A percentile compares a stretch with the other conserved stretches of the same genome.
Conservation (phyloP, 495 filamentous ascomycete genomes). For the Hyaloscypha finlandica region DNA sequence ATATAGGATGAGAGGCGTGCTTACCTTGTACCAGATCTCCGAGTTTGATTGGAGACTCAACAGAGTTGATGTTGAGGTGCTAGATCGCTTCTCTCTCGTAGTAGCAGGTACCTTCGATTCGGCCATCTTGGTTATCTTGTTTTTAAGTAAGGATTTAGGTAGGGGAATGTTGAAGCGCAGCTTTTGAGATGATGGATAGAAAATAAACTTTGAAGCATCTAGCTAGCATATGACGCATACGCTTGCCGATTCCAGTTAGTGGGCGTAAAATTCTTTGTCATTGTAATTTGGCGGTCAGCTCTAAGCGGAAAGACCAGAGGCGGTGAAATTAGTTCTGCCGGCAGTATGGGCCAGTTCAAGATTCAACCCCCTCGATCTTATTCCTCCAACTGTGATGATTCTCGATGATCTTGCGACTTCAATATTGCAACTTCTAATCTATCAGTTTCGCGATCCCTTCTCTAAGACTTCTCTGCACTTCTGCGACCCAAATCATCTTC, state of each 20-base stretch:
- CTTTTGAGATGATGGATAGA: conserved; percentile 16
- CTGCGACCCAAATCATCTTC: too few relatives aligned
- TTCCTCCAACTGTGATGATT: too few relatives aligned
- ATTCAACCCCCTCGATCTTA: too few relatives aligned
- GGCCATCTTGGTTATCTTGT: conserved; percentile 20
- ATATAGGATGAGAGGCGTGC: conserved; percentile 19
- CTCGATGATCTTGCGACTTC: too few relatives aligned
- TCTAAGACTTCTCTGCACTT: too few relatives aligned
- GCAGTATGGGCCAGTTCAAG: too few relatives aligned
- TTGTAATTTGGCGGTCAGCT: not conserved
- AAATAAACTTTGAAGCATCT: conserved; percentile 14
- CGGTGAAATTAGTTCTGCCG: too few relatives aligned
- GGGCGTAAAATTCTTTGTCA: not conserved
- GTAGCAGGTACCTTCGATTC: conserved; percentile 18
- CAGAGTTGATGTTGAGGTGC: conserved; percentile 25
- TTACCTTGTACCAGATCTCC: conserved; percentile 30
- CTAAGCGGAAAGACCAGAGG: not conserved
- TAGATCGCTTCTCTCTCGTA: conserved; percentile 17
- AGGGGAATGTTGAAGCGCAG: conserved; percentile 13
- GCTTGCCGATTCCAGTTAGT: conserved; percentile 16
- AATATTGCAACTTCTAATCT: too few relatives aligned
- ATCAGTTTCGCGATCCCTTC: too few relatives aligned
- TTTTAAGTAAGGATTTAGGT: conserved; percentile 17
- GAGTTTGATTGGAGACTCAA: conserved; percentile 25
- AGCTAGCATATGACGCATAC: conserved; percentile 15